Base-by-base conservation (phyloP, 345 rosid genomes). In the Populus euphratica region DNA sequence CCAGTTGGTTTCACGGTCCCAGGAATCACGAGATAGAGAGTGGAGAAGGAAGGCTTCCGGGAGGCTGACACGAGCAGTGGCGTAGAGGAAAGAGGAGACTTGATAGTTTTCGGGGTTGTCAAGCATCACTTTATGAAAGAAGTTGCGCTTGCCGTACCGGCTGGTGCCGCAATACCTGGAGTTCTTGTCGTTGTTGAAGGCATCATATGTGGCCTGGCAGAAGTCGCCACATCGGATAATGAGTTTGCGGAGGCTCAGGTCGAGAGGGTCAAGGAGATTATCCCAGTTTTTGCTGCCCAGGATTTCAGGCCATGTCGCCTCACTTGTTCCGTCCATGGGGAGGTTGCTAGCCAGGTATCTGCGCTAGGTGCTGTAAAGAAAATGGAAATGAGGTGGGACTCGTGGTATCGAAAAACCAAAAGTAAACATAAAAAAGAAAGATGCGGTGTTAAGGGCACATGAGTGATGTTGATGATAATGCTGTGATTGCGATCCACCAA, bases 1-100 rank as follows among this genome's bases (percentile, higher is more conserved):
- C 98, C 98, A 94, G 86, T 94, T 94, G 21, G 97, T 90, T 77
- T 94, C 98, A n/a, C 95, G 91, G 85, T 94, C 98, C 94, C 98
- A 91, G 7, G 92, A 83, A 43, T 93, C 97, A 5, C 95, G 84
- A 6, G 97, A 89, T 50, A 52, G 81, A 7, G 97, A 89, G 70
- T 72, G 94, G 80, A 93, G 90, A 65, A 94, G 78, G 82, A 94
- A 86, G 50, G 89, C 90, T 81, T 89, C 85, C 0, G 89, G 87
- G 61, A 83, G 54, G 75, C 87, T 77, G 66, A 94, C 84, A 4
- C 88, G 92, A 20, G 97, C 96, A 1, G 97, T 91, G 76, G 88
- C 98, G 65, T 94, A 94, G 72, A 94, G 94, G 62, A 91, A 94
- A 35, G 84, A 79, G 9, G 69, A 73, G 33, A 90, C 91, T 23